Conservation (phyloP, 192 early-diverging fungal species). For the Podila horticola region DNA sequence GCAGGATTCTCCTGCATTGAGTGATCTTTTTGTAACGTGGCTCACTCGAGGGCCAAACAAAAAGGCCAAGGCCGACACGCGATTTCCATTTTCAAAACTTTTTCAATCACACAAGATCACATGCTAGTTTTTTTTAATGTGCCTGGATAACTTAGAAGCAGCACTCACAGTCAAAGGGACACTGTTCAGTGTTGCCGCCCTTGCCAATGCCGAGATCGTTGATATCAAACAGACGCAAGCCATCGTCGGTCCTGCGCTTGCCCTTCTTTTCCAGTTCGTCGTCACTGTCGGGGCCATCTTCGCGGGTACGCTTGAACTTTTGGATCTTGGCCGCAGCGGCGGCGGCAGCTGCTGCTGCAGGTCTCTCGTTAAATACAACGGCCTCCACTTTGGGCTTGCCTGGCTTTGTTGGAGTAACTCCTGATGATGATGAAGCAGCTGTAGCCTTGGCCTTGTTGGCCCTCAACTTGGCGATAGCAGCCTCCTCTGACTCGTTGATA, state of each 20-base stretch:
- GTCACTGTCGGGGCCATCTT: slow-evolving; percentile 43
- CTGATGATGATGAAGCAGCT: not conserved
- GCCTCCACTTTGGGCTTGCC: slow-evolving; percentile 39
- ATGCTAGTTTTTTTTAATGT: no score
- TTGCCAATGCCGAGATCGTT: slow-evolving; percentile 56
- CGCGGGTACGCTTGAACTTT: slow-evolving; percentile 34
- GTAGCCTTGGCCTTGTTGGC: slow-evolving; percentile 15
- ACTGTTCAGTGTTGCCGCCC: slow-evolving; percentile 57
- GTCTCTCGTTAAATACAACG: slow-evolving; percentile 46
- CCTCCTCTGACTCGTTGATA: slow-evolving; percentile 43
- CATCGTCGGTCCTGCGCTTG: slow-evolving; percentile 57
- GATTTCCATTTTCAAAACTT: not conserved
- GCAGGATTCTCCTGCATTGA: no score
- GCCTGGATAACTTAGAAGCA: slow-evolving; percentile 38
- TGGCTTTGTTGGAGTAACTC: slow-evolving; percentile 10
- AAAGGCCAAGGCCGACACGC: slow-evolving; percentile 6
- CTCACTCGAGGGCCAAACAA: not conserved
- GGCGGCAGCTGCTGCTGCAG: slow-evolving; percentile 44
- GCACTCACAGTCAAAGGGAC: slow-evolving; percentile 63
- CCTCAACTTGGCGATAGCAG: slow-evolving; percentile 31
- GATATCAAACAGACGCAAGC: slow-evolving; percentile 54
- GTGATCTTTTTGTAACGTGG: not conserved
- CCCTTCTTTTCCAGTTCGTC: slow-evolving; percentile 50
- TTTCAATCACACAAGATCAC: not conserved
- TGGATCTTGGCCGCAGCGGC: slow-evolving; percentile 45